Evolutionary conservation across 805 yeast genomes (phyloP), one percentile per base, ranked within the genome.

Genomic region (Barnettozyma californica): DNA sequence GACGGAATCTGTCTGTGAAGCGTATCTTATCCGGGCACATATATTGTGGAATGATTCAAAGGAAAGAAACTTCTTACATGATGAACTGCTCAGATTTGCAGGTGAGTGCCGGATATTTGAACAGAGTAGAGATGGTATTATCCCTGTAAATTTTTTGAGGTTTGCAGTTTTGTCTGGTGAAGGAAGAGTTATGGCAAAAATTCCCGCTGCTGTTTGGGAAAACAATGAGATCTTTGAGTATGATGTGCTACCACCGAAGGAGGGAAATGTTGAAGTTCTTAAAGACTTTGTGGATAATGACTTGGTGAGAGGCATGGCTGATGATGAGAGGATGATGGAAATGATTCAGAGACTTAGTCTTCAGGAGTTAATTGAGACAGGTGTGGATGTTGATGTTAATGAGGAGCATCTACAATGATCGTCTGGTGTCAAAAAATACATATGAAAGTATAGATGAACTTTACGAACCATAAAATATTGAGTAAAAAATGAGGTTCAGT

Each of bases 161-260:
- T 84, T 84, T 64, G 83, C 81, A 2, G 73, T 86, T 29, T 64
- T 86, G 38, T 82, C 90, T 0, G 87, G 85, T 16, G 94, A 85
- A 62, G 80, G 79, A 21, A 75, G 79, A 38, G 74, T 83, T 1
- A 80, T 86, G 85, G 87, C 87, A 1, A 76, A 78, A 54, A 70
- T 85, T 21, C 95, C 95, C 1, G 58, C 71, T 23, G 56, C 65
- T 2, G 71, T 84, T 21, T 86, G 89, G 86, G 74, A 75, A 2
- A 61, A 75, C 23, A 73, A 81, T 47, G 84, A 83, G 47, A 73
- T 81, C 14, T 80, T 70, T 58, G 95, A 86, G 55, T 86, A 76
- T 59, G 95, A 86, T 63, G 76, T 84, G 2, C 62, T 86, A 20
- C 91, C 95, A 2, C 94, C 95, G 1, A 57, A 57, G 18, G 64